phyloP scores from a whole-genome alignment of 2,329 filamentous ascomycete genomes.

The Lachnellula willkommii region DNA sequence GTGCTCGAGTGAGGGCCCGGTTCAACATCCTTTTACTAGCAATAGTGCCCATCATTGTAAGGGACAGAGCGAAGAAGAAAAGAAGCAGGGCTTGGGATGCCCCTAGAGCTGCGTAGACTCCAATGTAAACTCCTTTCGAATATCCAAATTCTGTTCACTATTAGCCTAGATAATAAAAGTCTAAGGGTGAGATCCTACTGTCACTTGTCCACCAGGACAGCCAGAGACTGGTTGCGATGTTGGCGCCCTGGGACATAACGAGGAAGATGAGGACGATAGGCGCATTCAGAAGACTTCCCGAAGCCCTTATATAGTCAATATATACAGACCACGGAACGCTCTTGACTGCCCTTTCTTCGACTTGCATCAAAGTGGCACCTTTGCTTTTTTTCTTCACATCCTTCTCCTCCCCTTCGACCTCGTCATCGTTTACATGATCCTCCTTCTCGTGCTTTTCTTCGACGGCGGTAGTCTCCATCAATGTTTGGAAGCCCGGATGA shows the following conservation, averaged over 20 bases:
- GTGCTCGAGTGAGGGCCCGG: slow-evolving; percentile 69
- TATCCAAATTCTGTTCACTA: slow-evolving; percentile 52
- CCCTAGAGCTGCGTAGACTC: slow-evolving; percentile 66
- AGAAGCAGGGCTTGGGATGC: slow-evolving; percentile 65
- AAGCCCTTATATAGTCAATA: slow-evolving; percentile 58
- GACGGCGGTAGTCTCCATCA: slow-evolving; percentile 81
- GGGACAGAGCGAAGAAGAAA: slow-evolving; percentile 72
- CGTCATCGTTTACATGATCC: slow-evolving; percentile 42
- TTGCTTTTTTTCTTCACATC: slow-evolving; percentile 45
- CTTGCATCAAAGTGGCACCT: slow-evolving; percentile 64
- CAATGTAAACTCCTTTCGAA: slow-evolving; percentile 65
- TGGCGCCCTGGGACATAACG: slow-evolving; percentile 65
- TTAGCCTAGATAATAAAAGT: background rate
- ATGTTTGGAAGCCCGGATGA: slow-evolving; percentile 67
- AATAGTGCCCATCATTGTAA: slow-evolving; percentile 75
- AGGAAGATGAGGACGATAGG: slow-evolving; percentile 52
- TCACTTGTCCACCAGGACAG: slow-evolving; percentile 88
- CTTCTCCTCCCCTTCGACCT: slow-evolving; percentile 43
- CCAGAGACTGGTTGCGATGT: slow-evolving; percentile 86
- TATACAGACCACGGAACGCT: slow-evolving; percentile 61
- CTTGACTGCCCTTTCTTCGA: slow-evolving; percentile 56
- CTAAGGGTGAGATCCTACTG: slow-evolving; percentile 48
- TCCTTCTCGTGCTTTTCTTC: slow-evolving; percentile 56
- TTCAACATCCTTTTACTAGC: slow-evolving; percentile 79
- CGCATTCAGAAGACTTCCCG: slow-evolving; percentile 52